These are phyloP conservation scores for Sclerotiophoma versabilis DNA, from an alignment of 2,329 filamentous ascomycete genomes.

Conservation along the genomic window DNA sequence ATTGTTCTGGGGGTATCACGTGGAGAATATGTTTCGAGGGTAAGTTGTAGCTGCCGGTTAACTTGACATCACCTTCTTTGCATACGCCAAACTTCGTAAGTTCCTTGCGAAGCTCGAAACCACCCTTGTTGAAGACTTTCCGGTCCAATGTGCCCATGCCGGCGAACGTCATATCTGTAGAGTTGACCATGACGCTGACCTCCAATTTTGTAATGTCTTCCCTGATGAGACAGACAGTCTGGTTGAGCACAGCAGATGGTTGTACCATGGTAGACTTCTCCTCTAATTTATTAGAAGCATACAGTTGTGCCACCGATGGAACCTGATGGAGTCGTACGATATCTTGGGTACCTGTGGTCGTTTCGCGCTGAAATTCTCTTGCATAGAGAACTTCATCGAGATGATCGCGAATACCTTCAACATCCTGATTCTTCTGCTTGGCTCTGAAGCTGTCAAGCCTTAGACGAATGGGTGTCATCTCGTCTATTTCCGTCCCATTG, in stretches of 20 bases:
- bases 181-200: conserved; percentile 45
- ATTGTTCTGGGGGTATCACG: conserved; percentile 36
- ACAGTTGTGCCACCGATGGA: conserved; percentile 36
- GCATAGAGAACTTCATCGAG: conserved; percentile 38
- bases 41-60: conserved; percentile 36
- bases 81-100: conserved; percentile 32
- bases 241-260: conserved; percentile 34
- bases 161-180: conserved; percentile 35
- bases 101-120: conserved; percentile 30
- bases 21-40: conserved; percentile 42
- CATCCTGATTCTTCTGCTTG: conserved; percentile 24
- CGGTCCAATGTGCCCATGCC: conserved; percentile 42
- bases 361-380: conserved; percentile 31
- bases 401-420: conserved; percentile 23
- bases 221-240: conserved; percentile 37
- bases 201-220: conserved; percentile 46
- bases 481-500: conserved; percentile 20
- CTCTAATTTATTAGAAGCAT: conserved; percentile 35
- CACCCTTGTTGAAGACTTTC: conserved; percentile 41
- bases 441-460: conserved; percentile 28
- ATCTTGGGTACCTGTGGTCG: conserved; percentile 15
- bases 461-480: conserved; percentile 31
- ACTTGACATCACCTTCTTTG: conserved; percentile 38
- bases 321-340: conserved; percentile 36
- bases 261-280: conserved; percentile 31